Conservation (phyloP, 2,329 filamentous ascomycete species). For the Acrocalymma vagum region DNA sequence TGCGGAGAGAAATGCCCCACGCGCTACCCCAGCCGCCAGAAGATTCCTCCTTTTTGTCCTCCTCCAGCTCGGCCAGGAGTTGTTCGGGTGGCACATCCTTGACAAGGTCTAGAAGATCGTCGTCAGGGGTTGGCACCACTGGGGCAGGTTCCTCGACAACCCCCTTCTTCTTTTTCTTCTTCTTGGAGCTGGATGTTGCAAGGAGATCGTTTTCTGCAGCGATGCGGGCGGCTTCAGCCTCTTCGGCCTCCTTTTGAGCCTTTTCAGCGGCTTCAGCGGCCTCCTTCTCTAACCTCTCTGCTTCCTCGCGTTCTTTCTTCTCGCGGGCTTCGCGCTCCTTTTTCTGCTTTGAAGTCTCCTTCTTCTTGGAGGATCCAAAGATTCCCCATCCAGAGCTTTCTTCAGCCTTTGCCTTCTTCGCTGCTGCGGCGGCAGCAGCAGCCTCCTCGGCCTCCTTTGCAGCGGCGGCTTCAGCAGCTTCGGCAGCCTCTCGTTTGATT, state of each 20-base stretch:
- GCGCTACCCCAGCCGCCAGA: conserved; percentile 50
- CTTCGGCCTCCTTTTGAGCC: conserved; percentile 32
- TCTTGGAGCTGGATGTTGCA: conserved; percentile 42
- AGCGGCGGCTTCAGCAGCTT: conserved; percentile 43
- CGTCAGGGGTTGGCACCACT: conserved; percentile 35
- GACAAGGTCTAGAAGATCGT: conserved; percentile 43
- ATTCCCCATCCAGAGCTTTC: conserved; percentile 33
- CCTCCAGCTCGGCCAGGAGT: conserved; percentile 46
- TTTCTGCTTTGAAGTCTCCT: conserved; percentile 38
- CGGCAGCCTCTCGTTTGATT: conserved; percentile 45
- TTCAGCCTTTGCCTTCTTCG: conserved; percentile 27
- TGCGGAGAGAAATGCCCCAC: conserved; percentile 56
- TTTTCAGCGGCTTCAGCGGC: conserved; percentile 47
- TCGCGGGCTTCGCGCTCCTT: conserved; percentile 37
- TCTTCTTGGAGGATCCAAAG: conserved; percentile 42
- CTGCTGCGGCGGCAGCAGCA: conserved; percentile 28
- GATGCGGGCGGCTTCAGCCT: conserved; percentile 41
- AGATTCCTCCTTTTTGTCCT: conserved; percentile 39
- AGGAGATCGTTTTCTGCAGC: conserved; percentile 42
- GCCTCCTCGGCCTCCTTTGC: conserved; percentile 24
- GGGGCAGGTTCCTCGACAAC: conserved; percentile 30
- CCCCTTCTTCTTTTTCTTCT: conserved; percentile 45
- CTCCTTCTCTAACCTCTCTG: conserved; percentile 35
- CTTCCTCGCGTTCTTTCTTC: conserved; percentile 36
- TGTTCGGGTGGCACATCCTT: conserved; percentile 43